Conservation (phyloP, 768 basidiomycete species). For the Cyclocybe aegerita region DNA sequence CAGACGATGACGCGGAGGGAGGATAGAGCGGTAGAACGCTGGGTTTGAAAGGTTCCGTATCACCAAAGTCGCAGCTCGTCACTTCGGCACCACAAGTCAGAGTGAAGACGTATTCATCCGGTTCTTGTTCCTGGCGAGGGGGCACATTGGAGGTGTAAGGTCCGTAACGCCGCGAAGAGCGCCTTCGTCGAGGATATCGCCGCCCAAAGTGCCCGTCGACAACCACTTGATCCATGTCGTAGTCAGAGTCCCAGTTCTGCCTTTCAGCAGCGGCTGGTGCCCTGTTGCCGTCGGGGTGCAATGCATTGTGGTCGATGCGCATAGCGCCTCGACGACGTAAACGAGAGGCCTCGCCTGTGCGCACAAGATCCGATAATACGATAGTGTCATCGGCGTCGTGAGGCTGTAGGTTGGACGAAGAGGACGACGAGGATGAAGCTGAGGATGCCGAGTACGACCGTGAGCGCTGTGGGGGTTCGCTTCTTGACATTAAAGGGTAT, state of each 20-base stretch:
- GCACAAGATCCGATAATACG: conserved; percentile 70
- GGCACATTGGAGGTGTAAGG: conserved; percentile 12
- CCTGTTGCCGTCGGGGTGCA: conserved; percentile 3
- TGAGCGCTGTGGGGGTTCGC: too few relatives aligned
- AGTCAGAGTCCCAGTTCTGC: conserved; percentile 20
- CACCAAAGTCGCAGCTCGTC: conserved; percentile 8
- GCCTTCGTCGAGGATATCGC: conserved; percentile 7
- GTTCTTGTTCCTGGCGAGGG: conserved; percentile 7
- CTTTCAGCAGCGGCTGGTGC: conserved; percentile 14
- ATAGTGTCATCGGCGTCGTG: conserved; percentile 65
- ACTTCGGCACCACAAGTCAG: conserved; percentile 28
- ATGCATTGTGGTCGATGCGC: conserved; percentile 47
- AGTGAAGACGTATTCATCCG: conserved; percentile 23
- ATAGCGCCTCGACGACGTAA: conserved; percentile 74
- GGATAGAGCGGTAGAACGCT: conserved; percentile 38
- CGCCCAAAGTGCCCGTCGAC: conserved; percentile 1
- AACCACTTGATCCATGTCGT: conserved; percentile 13
- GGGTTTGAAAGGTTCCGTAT: conserved; percentile 27
- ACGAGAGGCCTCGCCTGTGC: conserved; percentile 72
- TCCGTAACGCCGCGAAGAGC: conserved; percentile 13
- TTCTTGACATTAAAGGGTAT: too few relatives aligned
- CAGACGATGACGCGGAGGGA: conserved; percentile 23
- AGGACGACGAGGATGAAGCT: conserved; percentile 69
- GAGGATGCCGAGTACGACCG: conserved; percentile 12
- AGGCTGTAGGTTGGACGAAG: conserved; percentile 19